A percentile compares a stretch with the other conserved stretches of the same genome.
Evolutionary conservation across 352 stramenopile species (phyloP).

Genomic region (Pythium volutum): DNA sequence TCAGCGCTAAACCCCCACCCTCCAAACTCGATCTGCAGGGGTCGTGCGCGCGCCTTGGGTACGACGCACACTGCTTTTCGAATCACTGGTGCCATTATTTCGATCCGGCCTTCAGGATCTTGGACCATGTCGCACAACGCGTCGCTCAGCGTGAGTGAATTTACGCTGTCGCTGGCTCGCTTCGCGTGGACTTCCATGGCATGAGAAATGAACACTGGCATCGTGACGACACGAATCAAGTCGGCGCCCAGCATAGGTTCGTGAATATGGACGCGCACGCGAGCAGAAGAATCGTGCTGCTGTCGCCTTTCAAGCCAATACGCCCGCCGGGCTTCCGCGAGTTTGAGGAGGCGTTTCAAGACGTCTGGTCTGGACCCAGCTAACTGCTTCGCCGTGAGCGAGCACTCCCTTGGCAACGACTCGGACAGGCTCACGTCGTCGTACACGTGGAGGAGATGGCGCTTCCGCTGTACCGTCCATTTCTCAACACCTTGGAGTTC

Average conservation of each 20-base stretch:
- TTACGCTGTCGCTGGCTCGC: constrained; percentile 10
- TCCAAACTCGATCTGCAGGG: constrained; percentile 36
- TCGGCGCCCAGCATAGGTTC: constrained; percentile 51
- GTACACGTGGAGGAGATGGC: constrained; percentile 12
- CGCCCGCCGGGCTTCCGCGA: neutral
- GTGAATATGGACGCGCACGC: constrained; percentile 5
- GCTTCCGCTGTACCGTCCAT: neutral
- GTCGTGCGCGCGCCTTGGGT: constrained; percentile 51
- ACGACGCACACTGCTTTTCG: constrained; percentile 75
- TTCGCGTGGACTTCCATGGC: constrained; percentile 68
- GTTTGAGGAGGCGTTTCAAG: constrained; percentile 2
- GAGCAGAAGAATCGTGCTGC: neutral
- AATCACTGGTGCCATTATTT: constrained; percentile 39
- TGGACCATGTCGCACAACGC: constrained; percentile 51
- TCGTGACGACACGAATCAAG: constrained; percentile 41
- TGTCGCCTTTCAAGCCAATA: constrained; percentile 17
- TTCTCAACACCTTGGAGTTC: constrained; percentile 30
- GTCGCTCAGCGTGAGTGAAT: constrained; percentile 18
- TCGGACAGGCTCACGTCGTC: constrained; percentile 22
- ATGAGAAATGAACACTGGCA: constrained; percentile 66
- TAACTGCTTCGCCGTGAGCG: neutral
- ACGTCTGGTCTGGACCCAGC: constrained; percentile 9
- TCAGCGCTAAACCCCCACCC: constrained; percentile 38
- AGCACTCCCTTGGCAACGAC: constrained; percentile 8
- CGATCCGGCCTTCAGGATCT: constrained; percentile 41